Evolutionary conservation across 192 early-diverging fungal species (phyloP).

Genomic region (Entomortierella chlamydospora): DNA sequence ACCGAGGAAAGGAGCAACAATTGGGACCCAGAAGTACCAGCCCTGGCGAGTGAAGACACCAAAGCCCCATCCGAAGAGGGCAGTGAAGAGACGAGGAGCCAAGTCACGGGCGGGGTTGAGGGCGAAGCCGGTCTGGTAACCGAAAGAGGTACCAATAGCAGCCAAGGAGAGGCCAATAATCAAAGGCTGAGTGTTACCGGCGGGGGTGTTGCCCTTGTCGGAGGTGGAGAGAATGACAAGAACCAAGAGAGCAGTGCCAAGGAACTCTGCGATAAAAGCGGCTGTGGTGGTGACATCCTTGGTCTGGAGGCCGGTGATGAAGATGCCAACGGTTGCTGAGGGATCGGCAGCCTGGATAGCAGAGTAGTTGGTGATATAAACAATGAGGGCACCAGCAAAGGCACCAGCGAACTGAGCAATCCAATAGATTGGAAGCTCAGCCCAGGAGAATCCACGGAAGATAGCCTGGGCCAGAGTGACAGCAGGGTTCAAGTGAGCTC

Average conservation of each 20-base stretch:
- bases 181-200: constrained; percentile 64
- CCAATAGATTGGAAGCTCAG: constrained; percentile 74
- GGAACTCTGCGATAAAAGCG: constrained; percentile 71
- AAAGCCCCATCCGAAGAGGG: constrained; percentile 72
- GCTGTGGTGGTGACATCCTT: constrained; percentile 60
- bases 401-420: constrained; percentile 77
- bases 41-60: constrained; percentile 74
- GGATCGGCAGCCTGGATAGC: constrained; percentile 65
- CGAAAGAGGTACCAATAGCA: constrained; percentile 72
- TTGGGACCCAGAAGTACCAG: constrained; percentile 80
- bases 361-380: constrained; percentile 72
- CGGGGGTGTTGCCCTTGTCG: constrained; percentile 68
- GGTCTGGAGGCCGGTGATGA: constrained; percentile 41
- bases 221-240: constrained; percentile 67
- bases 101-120: constrained; percentile 87
- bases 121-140: constrained; percentile 74
- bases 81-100: constrained; percentile 81
- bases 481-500: constrained; percentile 84
- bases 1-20: constrained; percentile 76
- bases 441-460: constrained; percentile 76
- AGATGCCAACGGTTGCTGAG: constrained; percentile 40
- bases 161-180: constrained; percentile 71
- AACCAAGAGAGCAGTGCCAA: constrained; percentile 76
- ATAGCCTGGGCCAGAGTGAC: constrained; percentile 75
- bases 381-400: constrained; percentile 74